phyloP scores from a whole-genome alignment of 768 basidiomycete genomes.

The Xerocomellus chrysenteron region DNA sequence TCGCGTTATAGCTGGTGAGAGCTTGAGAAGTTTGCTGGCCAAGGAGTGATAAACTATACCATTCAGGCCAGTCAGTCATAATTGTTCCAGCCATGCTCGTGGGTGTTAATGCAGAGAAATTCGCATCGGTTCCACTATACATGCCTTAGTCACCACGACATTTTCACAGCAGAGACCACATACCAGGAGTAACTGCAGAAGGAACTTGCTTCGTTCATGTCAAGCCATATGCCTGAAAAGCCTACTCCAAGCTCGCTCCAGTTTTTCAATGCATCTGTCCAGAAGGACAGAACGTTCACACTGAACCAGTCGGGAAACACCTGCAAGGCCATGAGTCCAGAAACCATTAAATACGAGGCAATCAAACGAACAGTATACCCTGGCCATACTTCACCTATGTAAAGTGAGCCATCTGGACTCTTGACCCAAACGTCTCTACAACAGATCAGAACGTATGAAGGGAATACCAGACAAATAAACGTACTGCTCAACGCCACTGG shows the following conservation, averaged over 20 bases:
- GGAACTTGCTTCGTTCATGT: constrained; percentile 64
- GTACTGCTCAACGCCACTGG: constrained; percentile 56
- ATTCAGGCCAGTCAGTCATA: constrained; percentile 50
- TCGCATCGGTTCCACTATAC: constrained; percentile 46
- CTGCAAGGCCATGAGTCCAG: constrained; percentile 21
- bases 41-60: constrained; percentile 34
- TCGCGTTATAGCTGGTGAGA: constrained; percentile 64
- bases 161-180: not conserved
- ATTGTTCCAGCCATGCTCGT: constrained; percentile 1
- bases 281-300: constrained; percentile 49
- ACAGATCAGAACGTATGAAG: not conserved
- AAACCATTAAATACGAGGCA: not conserved
- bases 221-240: constrained; percentile 64
- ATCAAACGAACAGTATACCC: constrained; percentile 58
- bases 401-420: constrained; percentile 68
- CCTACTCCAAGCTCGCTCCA: constrained; percentile 50
- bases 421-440: constrained; percentile 64
- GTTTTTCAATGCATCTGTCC: constrained; percentile 58
- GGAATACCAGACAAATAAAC: constrained; percentile 5
- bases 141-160: not conserved
- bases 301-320: constrained; percentile 63
- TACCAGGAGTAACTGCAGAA: constrained; percentile 63
- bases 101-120: constrained; percentile 46
- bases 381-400: constrained; percentile 76
- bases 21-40: not conserved